phyloP scores from a whole-genome alignment of 257 asterid genomes.

The Solanum piurae region DNA sequence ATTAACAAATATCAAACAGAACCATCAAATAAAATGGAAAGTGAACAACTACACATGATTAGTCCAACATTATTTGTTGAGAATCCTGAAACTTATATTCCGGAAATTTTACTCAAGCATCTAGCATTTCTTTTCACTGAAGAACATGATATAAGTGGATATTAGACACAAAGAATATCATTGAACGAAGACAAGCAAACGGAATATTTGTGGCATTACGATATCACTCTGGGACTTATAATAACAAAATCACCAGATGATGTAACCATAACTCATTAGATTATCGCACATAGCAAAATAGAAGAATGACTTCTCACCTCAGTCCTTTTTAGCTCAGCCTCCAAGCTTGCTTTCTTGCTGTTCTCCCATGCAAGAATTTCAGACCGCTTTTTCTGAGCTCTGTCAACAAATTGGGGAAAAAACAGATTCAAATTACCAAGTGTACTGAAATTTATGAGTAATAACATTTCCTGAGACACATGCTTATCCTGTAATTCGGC shows the following conservation, averaged over 20 bases:
- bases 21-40: background rate
- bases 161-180: background rate
- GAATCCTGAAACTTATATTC: background rate
- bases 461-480: background rate
- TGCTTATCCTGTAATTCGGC: background rate
- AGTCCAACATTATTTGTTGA: background rate
- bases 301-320: conserved; percentile 45
- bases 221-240: background rate
- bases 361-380: conserved; percentile 80
- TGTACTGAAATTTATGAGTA: background rate
- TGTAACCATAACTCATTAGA: background rate
- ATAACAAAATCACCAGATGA: background rate
- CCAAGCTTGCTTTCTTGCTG: conserved; percentile 80
- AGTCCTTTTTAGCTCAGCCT: conserved; percentile 73
- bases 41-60: background rate
- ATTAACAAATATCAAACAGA: background rate
- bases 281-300: background rate
- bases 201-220: background rate
- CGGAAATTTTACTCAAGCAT: background rate
- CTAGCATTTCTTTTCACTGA: background rate
- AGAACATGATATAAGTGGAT: background rate
- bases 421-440: background rate
- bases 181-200: background rate
- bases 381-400: conserved; percentile 72
- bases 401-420: conserved; percentile 11